These are phyloP conservation scores for Astrothelium macrocarpum DNA, from an alignment of 495 filamentous ascomycete genomes.

Conservation along the genomic window DNA sequence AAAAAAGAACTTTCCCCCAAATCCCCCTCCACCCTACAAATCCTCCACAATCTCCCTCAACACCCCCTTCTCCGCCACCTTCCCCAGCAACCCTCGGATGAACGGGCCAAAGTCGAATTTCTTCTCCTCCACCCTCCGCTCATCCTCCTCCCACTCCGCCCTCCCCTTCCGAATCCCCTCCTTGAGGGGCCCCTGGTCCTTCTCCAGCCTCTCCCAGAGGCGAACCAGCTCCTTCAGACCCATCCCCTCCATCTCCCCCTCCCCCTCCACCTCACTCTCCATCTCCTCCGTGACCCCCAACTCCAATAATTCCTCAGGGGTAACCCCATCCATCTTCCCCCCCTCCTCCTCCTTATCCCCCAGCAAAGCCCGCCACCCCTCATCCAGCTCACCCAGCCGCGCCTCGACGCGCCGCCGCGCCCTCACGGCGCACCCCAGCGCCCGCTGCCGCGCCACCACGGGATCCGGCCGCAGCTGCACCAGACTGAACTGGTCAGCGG, in stretches of 20 bases:
- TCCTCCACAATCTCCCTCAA: conserved; percentile 16
- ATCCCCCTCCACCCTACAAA: neutral
- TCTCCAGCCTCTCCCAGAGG: conserved; percentile 12
- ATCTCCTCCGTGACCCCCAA: conserved; percentile 11
- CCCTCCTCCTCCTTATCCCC: conserved; percentile 11
- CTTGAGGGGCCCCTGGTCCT: conserved; percentile 14
- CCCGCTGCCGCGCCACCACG: conserved; percentile 31
- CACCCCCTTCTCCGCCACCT: conserved; percentile 23
- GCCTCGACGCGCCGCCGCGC: conserved; percentile 30
- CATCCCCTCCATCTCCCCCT: conserved; percentile 14
- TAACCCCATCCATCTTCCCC: conserved; percentile 1
- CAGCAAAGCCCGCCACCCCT: conserved; percentile 25
- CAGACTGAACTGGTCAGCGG: conserved; percentile 48
- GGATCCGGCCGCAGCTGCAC: conserved; percentile 47
- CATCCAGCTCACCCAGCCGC: conserved; percentile 26
- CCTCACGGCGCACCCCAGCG: conserved; percentile 40
- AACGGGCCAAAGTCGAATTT: conserved; percentile 27
- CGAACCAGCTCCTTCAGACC: conserved; percentile 28
- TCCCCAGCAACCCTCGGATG: conserved; percentile 21
- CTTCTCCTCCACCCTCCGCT: conserved; percentile 23
- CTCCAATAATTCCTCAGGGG: neutral
- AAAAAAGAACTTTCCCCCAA: neutral
- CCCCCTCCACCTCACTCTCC: neutral
- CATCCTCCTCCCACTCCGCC: conserved; percentile 18
- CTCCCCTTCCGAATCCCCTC: conserved; percentile 14